phyloP scores from a whole-genome alignment of 306 rosid genomes.

The Medicago ruthenica region DNA sequence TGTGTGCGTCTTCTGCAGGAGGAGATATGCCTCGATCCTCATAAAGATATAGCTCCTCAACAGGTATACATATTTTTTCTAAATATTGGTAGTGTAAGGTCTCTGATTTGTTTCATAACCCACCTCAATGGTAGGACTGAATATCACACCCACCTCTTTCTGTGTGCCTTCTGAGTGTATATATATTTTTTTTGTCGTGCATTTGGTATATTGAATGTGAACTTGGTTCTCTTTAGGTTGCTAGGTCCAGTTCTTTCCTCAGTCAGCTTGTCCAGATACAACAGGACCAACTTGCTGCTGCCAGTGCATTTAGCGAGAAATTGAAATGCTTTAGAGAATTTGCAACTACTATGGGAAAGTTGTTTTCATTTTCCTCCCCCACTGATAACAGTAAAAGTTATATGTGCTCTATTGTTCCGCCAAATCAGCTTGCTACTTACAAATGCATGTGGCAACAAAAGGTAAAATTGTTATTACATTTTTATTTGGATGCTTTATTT shows the following conservation, averaged over 20 bases:
- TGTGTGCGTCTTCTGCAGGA: constrained; percentile 70
- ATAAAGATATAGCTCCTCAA: constrained; percentile 68
- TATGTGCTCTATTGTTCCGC: constrained; percentile 54
- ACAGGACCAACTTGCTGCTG: constrained; percentile 69
- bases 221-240: constrained; percentile 58
- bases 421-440: constrained; percentile 57
- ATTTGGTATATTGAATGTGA: constrained; percentile 9
- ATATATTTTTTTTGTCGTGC: not conserved
- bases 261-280: constrained; percentile 74
- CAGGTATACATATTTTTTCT: constrained; percentile 59
- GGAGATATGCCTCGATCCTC: constrained; percentile 69
- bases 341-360: constrained; percentile 60
- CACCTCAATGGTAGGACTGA: not conserved
- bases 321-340: constrained; percentile 63
- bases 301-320: constrained; percentile 64
- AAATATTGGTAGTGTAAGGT: not conserved
- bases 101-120: not conserved
- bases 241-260: constrained; percentile 66
- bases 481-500: constrained; percentile 32
- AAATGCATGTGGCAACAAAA: constrained; percentile 95
- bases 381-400: constrained; percentile 38
- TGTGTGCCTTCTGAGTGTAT: not conserved
- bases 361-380: constrained; percentile 52
- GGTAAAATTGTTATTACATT: constrained; percentile 39
- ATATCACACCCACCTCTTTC: constrained; percentile 16